Evolutionary conservation across 176 grass and related monocot species (phyloP).

Genomic region (Ensete ventricosum): DNA sequence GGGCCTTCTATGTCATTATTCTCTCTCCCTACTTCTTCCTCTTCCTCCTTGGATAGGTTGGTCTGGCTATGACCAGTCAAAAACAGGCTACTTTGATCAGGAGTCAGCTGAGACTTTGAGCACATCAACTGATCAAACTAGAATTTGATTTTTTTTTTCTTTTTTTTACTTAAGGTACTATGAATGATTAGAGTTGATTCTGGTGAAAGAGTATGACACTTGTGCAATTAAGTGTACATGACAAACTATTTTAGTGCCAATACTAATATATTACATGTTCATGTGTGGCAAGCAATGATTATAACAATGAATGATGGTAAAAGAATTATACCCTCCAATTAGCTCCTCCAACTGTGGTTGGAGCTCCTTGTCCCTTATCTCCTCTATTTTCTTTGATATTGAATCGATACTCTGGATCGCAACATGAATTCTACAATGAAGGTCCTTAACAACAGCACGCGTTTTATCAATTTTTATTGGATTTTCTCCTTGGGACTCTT

Average conservation of each 20-base stretch:
- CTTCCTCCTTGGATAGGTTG: no score
- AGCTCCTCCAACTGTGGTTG: constrained; percentile 97
- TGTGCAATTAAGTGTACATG: no score
- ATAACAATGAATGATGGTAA: neutral
- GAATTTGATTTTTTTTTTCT: neutral
- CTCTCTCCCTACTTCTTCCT: no score
- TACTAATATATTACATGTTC: neutral
- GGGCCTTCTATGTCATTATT: no score
- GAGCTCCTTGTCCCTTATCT: constrained; percentile 95
- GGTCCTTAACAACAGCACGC: constrained; percentile 79
- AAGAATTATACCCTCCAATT: constrained; percentile 71
- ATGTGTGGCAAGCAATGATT: neutral
- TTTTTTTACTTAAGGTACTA: neutral
- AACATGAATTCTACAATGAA: constrained; percentile 83
- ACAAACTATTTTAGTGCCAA: neutral
- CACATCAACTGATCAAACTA: neutral
- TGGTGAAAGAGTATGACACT: no score
- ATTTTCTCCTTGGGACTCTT: constrained; percentile 73
- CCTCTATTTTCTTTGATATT: constrained; percentile 91
- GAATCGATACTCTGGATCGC: constrained; percentile 86
- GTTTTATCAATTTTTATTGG: constrained; percentile 70
- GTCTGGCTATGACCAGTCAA: neutral
- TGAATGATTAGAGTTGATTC: neutral
- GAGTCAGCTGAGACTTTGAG: neutral
- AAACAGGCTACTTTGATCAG: neutral